Conservation (phyloP, 805 yeast species). For the Komagataella pseudopastoris region DNA sequence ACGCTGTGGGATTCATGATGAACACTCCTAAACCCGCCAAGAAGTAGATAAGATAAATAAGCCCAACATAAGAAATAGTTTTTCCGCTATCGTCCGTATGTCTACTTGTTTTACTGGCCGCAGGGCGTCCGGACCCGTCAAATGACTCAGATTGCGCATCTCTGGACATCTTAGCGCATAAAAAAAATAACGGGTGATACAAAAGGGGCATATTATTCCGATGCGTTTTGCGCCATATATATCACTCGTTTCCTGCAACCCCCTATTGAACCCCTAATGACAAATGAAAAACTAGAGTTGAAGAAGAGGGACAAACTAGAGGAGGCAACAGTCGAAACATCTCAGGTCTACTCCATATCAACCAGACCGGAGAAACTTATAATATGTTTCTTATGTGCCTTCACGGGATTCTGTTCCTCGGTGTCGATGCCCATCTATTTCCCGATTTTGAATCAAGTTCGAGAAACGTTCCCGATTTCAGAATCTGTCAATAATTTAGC, state of each 20-base stretch:
- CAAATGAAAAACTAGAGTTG: slow-evolving; percentile 1
- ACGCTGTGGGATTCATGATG: neutral
- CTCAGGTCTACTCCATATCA: slow-evolving; percentile 29
- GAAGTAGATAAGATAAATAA: neutral
- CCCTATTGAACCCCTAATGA: neutral
- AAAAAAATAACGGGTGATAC: neutral
- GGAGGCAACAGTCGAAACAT: neutral
- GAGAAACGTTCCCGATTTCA: slow-evolving; percentile 32
- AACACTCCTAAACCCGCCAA: neutral
- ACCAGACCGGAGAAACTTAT: slow-evolving; percentile 23
- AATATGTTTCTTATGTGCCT: slow-evolving; percentile 25
- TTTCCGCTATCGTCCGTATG: neutral
- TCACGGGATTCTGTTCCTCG: slow-evolving; percentile 51
- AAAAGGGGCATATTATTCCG: neutral
- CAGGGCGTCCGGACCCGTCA: neutral
- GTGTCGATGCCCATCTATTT: slow-evolving; percentile 58
- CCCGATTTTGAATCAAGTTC: slow-evolving; percentile 50
- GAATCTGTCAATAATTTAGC: slow-evolving; percentile 45
- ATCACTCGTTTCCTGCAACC: neutral
- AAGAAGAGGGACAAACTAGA: neutral
- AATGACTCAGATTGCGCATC: neutral
- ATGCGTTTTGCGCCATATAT: neutral
- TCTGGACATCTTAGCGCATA: neutral
- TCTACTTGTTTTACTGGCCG: neutral
- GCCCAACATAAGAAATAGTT: neutral